A percentile compares a stretch with the other conserved stretches of the same genome.
Evolutionary conservation across 2,329 filamentous ascomycete genomes (phyloP).

Genomic region (Pestalotiopsis sp.): DNA sequence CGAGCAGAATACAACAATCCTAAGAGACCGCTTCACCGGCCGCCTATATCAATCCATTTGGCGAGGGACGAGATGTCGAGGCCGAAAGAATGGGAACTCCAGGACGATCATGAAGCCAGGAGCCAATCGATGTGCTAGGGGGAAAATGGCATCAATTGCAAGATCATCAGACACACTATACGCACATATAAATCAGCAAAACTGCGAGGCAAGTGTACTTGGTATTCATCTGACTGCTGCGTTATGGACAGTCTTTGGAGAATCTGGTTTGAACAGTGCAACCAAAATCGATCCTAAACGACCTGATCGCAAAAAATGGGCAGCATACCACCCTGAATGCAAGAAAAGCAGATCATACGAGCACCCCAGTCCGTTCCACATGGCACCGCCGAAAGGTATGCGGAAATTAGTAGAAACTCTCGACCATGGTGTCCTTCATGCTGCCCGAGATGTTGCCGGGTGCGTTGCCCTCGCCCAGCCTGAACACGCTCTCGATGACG

Average conservation of each 20-base stretch:
- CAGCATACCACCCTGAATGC: neutral
- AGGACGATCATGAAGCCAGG: neutral
- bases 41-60: neutral
- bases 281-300: neutral
- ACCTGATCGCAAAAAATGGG: neutral
- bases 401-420: slow-evolving; percentile 86
- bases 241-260: neutral
- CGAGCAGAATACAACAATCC: neutral
- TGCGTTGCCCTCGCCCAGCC: slow-evolving; percentile 83
- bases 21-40: neutral
- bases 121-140: no score
- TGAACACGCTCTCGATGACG: slow-evolving; percentile 95
- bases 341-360: neutral
- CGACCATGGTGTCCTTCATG: slow-evolving; percentile 98
- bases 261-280: neutral
- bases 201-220: no score
- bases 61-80: no score
- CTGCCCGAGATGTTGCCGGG: slow-evolving; percentile 78
- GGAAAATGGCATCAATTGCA: no score
- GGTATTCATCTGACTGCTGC: no score
- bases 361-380: neutral
- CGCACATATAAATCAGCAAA: no score
- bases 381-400: neutral
- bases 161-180: no score
- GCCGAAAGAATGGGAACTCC: no score